Evolutionary conservation across 495 filamentous ascomycete genomes (phyloP), one percentile per base, ranked within the genome.

Genomic region (Penicillium desertorum): DNA sequence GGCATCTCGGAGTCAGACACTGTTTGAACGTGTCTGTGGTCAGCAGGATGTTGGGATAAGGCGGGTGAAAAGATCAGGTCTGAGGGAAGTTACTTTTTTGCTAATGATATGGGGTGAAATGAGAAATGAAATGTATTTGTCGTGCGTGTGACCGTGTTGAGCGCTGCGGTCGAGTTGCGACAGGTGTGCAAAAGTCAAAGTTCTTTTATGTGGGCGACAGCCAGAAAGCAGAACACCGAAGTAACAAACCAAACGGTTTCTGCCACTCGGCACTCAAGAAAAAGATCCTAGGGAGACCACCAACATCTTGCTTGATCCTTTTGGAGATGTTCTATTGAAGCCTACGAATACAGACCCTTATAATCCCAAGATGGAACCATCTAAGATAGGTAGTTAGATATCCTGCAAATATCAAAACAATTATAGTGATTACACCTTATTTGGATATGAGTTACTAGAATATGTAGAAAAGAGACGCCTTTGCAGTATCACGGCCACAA

Each of bases 401-500:
- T 39, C 36, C 8, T 39, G 34, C 34, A 37, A 39, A 39, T 17
- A 39, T 39, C 16, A 39, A 39, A 39, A 39, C 6, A 39, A 39
- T 6, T 0, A 5, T 5, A 17, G 16, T 7, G 23, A 1, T 29
- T 27, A 2, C 23, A 46, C 23, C n/a, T 39, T 9, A 8, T 17
- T 17, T 39, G 36, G n/a, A 17, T 39, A 39, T 6, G 8, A 17
- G 5, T n/a, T 39, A n/a, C 9, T 17, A 7, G n/a, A 17, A 37
- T 36, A 7, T n/a, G 14, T 6, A 37, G 16, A 39, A 17, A 17
- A 9, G 16, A 39, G 7, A 7, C 2, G n/a, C 6, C 36, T n/a
- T 39, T 7, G 16, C 34, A 39, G 6, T 39, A 39, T 80, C 69
- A 93, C 16, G 92, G 92, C 92, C 91, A 96, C 44, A 90, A 67